These are phyloP conservation scores for Zychaea mexicana DNA, from an alignment of 371 early-diverging fungal species.

Conservation along the genomic window DNA sequence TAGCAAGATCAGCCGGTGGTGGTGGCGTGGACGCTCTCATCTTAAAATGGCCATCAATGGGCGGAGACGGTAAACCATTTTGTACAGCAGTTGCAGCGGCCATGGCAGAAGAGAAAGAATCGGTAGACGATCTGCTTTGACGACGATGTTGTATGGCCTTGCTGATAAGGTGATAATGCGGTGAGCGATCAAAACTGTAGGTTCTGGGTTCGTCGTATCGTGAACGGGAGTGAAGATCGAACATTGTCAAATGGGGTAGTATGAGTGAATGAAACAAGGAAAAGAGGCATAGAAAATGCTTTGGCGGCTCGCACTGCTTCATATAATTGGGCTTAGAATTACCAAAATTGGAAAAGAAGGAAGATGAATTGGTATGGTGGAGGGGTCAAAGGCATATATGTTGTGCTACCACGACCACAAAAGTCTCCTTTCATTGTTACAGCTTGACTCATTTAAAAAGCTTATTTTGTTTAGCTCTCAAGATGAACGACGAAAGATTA, in stretches of 20 bases:
- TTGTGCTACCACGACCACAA: too few species aligned
- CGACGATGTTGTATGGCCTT: not conserved
- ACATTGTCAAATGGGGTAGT: not conserved
- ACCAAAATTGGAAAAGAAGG: too few species aligned
- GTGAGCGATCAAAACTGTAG: not conserved
- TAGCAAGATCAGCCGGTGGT: not conserved
- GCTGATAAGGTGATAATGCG: slow-evolving; percentile 1
- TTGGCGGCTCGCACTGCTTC: too few species aligned
- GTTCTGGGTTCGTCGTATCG: not conserved
- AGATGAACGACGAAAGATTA: too few species aligned
- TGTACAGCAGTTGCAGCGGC: not conserved
- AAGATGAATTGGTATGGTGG: too few species aligned
- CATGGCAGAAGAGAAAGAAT: too few species aligned
- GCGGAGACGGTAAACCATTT: not conserved
- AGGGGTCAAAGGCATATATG: too few species aligned
- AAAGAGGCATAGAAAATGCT: not conserved
- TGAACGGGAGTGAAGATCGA: not conserved
- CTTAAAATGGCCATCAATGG: not conserved
- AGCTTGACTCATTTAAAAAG: too few species aligned
- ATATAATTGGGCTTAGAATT: too few species aligned
- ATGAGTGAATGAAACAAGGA: not conserved
- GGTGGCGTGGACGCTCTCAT: not conserved
- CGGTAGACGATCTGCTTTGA: not conserved
- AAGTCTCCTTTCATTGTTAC: too few species aligned
- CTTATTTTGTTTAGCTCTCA: too few species aligned